Base-by-base conservation (phyloP, 2,329 filamentous ascomycete species). In the Amylocarpus encephaloides region DNA sequence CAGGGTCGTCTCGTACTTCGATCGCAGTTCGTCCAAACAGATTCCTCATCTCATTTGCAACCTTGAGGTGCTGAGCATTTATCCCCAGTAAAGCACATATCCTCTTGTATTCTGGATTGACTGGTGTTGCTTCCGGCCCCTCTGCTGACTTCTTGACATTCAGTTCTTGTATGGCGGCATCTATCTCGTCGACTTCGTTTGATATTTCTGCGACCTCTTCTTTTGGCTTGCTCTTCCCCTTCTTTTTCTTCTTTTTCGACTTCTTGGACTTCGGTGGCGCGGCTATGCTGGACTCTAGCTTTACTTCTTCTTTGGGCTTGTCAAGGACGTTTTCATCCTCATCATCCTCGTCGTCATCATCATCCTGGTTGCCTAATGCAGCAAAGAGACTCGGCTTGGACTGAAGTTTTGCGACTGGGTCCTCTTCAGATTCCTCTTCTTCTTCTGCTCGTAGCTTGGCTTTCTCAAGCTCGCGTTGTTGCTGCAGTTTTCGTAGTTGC, bases 21-120 rank as follows among this genome's bases (percentile, higher is more conserved):
- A 85, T 62, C 18, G 82, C 82, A 22, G 80, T 54, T 77, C 78
- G 56, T 4, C 85, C 85, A 65, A 88, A 88, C 0, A 88, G 70
- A 56, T 77, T 79, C 50, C 82, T 85, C 89, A 98, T 96, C 71
- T 98, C 93, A 62, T 95, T 95, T 33, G 85, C 76, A 6, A 88
- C 88, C 64, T 92, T 91, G 10, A 98, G 77, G 59, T 90, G 81
- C 58, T 86, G 79, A 0, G 83, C 79, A 59, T 86, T 83, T 46
- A 88, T 71, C 2, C 75, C 70, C 0, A 88, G 70, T 11, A 86
- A 67, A 16, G 74, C 70, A 68, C 66, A 78, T 54, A 72, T 52
- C 53, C 73, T 73, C 43, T 77, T 68, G 42, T 70, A 65, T 45
- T 71, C 70, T 47, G 68, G 66, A 50, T 68, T 62, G 3, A 63